phyloP scores from a whole-genome alignment of 1,284 basidiomycete genomes.

The Moesziomyces globuligerus region DNA sequence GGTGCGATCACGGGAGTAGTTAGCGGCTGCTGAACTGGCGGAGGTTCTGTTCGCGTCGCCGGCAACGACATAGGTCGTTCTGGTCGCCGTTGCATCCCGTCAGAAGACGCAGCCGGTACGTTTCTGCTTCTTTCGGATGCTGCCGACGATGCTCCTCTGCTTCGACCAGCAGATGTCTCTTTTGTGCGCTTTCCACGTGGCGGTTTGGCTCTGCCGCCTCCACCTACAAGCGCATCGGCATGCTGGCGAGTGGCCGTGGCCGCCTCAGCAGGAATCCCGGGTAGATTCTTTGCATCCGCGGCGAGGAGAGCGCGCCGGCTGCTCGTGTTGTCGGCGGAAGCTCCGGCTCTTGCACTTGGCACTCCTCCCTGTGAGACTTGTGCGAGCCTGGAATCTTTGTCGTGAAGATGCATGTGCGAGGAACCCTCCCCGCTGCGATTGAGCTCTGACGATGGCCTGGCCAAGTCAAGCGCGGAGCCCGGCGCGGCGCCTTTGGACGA shows the following conservation, averaged over 20 bases:
- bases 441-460: constrained; percentile 4
- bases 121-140: not conserved
- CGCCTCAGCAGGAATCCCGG: constrained; percentile 16
- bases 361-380: not conserved
- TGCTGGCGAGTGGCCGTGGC: constrained; percentile 18
- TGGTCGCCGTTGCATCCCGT: constrained; percentile 2
- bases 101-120: constrained; percentile 4
- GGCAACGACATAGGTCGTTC: constrained; percentile 5
- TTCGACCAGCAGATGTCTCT: constrained; percentile 1
- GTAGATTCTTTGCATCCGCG: constrained; percentile 15
- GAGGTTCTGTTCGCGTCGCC: not conserved
- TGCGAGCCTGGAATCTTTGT: constrained; percentile 6
- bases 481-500: constrained; percentile 22
- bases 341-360: too few relatives aligned
- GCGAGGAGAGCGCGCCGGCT: constrained; percentile 20
- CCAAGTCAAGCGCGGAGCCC: not conserved
- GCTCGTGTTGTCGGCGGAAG: too few relatives aligned
- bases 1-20: not conserved
- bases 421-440: not conserved
- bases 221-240: constrained; percentile 18
- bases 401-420: constrained; percentile 4
- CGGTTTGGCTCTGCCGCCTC: not conserved
- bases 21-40: not conserved
- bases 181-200: constrained; percentile 6
- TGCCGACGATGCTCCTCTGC: not conserved